Evolutionary conservation across 2,329 filamentous ascomycete genomes (phyloP), one percentile per base, ranked within the genome.

Genomic region (Alternaria alternata): DNA sequence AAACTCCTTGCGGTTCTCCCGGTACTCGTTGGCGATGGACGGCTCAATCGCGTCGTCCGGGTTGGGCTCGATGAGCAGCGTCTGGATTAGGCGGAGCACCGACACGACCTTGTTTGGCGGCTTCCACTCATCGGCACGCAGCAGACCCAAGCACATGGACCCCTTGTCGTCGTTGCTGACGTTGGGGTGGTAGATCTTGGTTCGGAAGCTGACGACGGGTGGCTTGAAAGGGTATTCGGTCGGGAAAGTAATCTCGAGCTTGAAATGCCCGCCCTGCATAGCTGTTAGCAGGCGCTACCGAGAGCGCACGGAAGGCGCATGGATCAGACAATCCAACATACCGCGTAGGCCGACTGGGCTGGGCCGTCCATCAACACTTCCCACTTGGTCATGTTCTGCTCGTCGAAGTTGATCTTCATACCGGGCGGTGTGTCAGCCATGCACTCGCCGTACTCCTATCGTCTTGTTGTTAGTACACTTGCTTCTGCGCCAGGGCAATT

Each of bases 111-210:
- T 91, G 73, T 90, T 91, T 62, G 89, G 89, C 18, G 94, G 94
- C 85, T 97, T 97, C 94, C 94, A 97, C 80, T 92, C 89, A 72
- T 96, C 93, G 30, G 90, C 79, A 76, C 94, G 92, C 69, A 97
- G 87, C 79, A 94, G 87, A 61, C 88, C 89, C 44, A 97, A 85
- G 81, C 94, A 97, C 87, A 97, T 92, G 80, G 86, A 90, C 63
- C 94, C 94, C 68, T 88, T 87, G 75, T 87, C 86, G 79, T 96
- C 93, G 85, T 96, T 95, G 75, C 90, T 93, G 61, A 97, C 87
- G 81, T 97, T 97, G 44, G 94, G 93, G 82, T 97, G 94, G 86
- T 96, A 97, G 84, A 97, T 91, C 81, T 94, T 94, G 52, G 93
- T 97, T 67, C 84, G 82, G 85, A 97, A 96, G 75, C 86, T 88